A percentile compares a stretch with the other conserved stretches of the same genome.
phyloP scores from a whole-genome alignment of 2,329 filamentous ascomycete species.

The Blastomyces gilchristii region DNA sequence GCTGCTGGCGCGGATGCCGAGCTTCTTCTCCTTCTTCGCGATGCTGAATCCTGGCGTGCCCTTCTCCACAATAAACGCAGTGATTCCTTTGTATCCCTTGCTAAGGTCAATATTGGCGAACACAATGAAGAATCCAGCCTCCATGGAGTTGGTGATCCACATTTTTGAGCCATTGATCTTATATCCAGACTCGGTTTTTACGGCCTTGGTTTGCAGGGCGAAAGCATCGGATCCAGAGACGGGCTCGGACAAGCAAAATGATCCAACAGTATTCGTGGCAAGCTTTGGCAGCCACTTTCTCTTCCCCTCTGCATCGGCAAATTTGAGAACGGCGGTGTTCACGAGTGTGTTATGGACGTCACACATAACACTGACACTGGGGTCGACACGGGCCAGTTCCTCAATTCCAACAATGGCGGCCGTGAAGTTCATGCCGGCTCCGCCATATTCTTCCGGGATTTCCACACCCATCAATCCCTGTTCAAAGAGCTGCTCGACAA shows the following conservation, averaged over 20 bases:
- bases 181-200: conserved; percentile 73
- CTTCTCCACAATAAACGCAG: conserved; percentile 91
- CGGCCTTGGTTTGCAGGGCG: conserved; percentile 82
- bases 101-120: conserved; percentile 90
- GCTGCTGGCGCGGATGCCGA: conserved; percentile 89
- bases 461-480: conserved; percentile 96
- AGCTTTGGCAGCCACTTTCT: conserved; percentile 82
- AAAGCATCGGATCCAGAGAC: conserved; percentile 93
- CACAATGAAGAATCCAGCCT: conserved; percentile 91
- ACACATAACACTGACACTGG: conserved; percentile 86
- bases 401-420: conserved; percentile 93
- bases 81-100: conserved; percentile 94
- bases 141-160: conserved; percentile 99
- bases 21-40: conserved; percentile 99
- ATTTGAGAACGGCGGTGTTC: conserved; percentile 85
- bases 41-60: conserved; percentile 80
- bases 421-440: conserved; percentile 98
- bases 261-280: conserved; percentile 78
- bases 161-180: conserved; percentile 89
- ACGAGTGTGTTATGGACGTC: conserved; percentile 98
- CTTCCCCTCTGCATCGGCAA: conserved; percentile 65
- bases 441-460: conserved; percentile 93
- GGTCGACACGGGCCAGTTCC: conserved; percentile 87
- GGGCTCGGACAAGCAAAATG: conserved; percentile 88
- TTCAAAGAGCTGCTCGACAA: conserved; percentile 92